Conservation (phyloP, 1,284 basidiomycete genomes). For the Ustilago xerochloae region DNA sequence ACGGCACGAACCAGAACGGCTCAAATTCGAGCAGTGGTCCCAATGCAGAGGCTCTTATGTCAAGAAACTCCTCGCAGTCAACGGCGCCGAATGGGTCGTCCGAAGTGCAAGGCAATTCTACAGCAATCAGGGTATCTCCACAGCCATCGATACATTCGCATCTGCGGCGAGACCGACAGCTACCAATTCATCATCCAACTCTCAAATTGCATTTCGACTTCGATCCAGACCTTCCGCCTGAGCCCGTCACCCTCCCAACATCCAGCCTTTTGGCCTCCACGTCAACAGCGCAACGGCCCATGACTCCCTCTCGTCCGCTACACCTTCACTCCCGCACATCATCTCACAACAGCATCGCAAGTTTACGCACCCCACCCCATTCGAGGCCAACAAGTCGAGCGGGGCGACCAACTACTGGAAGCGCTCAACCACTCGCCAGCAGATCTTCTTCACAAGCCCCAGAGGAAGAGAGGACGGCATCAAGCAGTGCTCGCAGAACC, state of each 20-base stretch:
- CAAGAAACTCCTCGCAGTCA: conserved; percentile 6
- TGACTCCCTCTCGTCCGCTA: conserved; percentile 22
- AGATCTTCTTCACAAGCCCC: conserved; percentile 17
- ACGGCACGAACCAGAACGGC: conserved; percentile 11
- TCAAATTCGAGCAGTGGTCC: neutral
- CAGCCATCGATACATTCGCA: conserved; percentile 9
- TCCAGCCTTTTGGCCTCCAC: neutral
- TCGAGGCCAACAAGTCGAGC: conserved; percentile 37
- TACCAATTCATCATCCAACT: conserved; percentile 60
- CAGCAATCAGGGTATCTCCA: neutral
- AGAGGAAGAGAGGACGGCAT: conserved; percentile 2
- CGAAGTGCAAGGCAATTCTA: neutral
- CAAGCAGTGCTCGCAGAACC: neutral
- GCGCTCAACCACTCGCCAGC: conserved; percentile 13
- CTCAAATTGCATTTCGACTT: conserved; percentile 58
- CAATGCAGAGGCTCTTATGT: neutral
- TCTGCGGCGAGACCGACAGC: conserved; percentile 21
- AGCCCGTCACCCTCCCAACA: conserved; percentile 14
- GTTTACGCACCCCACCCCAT: conserved; percentile 33
- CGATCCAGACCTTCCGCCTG: conserved; percentile 42
- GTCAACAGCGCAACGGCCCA: conserved; percentile 19
- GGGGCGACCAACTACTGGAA: conserved; percentile 14
- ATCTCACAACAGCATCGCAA: conserved; percentile 18
- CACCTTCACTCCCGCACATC: conserved; percentile 33
- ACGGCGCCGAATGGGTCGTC: conserved; percentile 2